Conservation (phyloP, 306 rosid species). For the Lathyrus oleraceus region DNA sequence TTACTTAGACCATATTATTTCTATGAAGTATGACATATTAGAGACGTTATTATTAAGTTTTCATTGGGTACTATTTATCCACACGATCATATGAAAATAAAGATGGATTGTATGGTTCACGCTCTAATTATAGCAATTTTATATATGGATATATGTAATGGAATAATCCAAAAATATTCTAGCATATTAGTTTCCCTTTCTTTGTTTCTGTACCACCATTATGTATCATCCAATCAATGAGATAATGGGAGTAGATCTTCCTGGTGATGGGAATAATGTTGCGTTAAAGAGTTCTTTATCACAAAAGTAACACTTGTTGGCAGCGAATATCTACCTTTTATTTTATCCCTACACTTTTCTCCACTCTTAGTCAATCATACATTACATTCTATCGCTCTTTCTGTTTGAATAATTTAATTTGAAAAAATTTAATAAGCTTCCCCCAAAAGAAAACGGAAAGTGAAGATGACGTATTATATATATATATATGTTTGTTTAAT, state of each 20-base stretch:
- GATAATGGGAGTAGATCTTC: conserved; percentile 60
- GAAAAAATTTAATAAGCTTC: conserved; percentile 20
- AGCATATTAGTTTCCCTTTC: conserved; percentile 39
- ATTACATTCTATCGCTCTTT: background rate
- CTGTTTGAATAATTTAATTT: conserved; percentile 10
- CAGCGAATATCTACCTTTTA: conserved; percentile 54
- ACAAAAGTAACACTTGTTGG: conserved; percentile 46
- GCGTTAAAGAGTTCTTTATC: conserved; percentile 43
- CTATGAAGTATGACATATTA: too few species aligned
- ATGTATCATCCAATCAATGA: conserved; percentile 59
- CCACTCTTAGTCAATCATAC: conserved; percentile 23
- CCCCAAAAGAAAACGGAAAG: conserved; percentile 39
- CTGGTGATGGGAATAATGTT: conserved; percentile 56
- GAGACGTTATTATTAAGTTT: too few species aligned
- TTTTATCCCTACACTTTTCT: conserved; percentile 30
- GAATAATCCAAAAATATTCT: conserved; percentile 57
- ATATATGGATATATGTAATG: conserved; percentile 29
- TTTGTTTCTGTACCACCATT: conserved; percentile 53
- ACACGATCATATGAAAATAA: background rate
- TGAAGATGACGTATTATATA: conserved; percentile 41
- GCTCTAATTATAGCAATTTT: conserved; percentile 10
- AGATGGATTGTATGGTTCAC: background rate
- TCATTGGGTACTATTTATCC: background rate
- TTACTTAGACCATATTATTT: too few species aligned
- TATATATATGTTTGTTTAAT: too few species aligned